Evolutionary conservation across 768 basidiomycete species (phyloP), one percentile per base, ranked within the genome.

Genomic region (Melanogaster broomeanus): DNA sequence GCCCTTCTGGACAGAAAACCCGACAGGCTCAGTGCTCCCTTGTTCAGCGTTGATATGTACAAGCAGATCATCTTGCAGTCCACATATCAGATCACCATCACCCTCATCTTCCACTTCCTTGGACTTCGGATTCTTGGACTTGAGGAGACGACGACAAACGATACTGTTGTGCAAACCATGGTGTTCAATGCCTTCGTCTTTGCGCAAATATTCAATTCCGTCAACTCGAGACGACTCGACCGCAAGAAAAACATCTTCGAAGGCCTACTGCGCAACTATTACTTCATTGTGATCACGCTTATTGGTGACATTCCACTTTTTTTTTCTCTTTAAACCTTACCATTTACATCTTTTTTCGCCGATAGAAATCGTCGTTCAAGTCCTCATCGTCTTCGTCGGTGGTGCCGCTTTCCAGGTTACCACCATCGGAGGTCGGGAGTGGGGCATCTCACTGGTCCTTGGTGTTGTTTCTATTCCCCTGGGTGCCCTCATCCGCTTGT

Each of bases 181-280:
- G 92, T 98, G 28, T 99, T 99, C 83, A 99, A 98, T 62, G 81
- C 86, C n/a, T 99, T 98, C 62, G 96, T 98, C 43, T 98, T 98
- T 66, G 90, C 92, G 25, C 97, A 98, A 69, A 94, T 99, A 59
- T 94, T 89, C 80, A 97, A 95, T 72, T 93, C 92, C 38, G 68
- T 98, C 69, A 99, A 98, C 65, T 92, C 89, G 60, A 79, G 97
- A 47, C 78, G 93, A 33, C 75, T 98, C 41, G 95, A 98, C 62
- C 83, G 80, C 52, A 81, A 83, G 44, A 76, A 94, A 52, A 98
- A 99, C 70, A 82, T 98, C 52, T 93, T 98, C 61, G 85, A 88
- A 55, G 92, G 93, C 35, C 79, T 98, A 27, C 60, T 72, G 35
- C 77, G 71, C 42, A 99, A 99, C 67, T 81, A 71, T 59, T 97